Percentiles rank a stretch among this genome's conserved stretches.
Evolutionary conservation across 805 yeast genomes (phyloP).

Genomic region (Ogataea nonfermentans): DNA sequence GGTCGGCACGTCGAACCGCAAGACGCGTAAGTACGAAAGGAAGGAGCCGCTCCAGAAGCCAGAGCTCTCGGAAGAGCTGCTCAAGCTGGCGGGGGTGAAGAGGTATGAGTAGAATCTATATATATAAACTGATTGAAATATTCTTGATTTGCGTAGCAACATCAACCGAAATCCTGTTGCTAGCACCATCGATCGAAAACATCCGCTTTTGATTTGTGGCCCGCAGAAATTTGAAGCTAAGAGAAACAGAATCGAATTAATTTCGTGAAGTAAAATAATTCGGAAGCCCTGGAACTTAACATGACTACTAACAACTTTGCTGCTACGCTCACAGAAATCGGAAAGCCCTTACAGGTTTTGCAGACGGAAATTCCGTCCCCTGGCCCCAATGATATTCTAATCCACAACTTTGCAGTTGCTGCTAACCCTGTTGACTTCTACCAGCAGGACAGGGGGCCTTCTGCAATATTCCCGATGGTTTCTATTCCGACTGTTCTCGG

Average conservation of each 20-base stretch:
- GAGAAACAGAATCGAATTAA: too few species aligned
- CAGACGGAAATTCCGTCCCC: not conserved
- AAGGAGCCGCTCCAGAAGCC: slow-evolving; percentile 27
- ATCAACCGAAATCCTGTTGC: too few species aligned
- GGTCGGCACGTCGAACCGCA: slow-evolving; percentile 10
- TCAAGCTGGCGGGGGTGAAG: slow-evolving; percentile 29
- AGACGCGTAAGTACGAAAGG: slow-evolving; percentile 9
- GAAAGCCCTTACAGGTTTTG: not conserved
- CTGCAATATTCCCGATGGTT: not conserved
- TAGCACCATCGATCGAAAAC: too few species aligned
- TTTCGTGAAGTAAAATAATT: too few species aligned
- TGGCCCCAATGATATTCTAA: not conserved
- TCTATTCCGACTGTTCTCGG: slow-evolving; percentile 5
- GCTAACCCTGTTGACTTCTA: not conserved
- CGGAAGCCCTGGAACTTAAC: too few species aligned
- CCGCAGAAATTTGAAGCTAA: too few species aligned
- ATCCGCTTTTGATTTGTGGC: too few species aligned
- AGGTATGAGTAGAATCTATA: not conserved
- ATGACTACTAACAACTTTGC: not conserved
- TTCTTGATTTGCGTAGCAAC: too few species aligned
- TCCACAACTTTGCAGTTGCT: not conserved
- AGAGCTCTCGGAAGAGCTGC: slow-evolving; percentile 24
- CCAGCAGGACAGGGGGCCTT: not conserved
- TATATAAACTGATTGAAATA: too few species aligned
- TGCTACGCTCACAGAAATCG: not conserved